Evolutionary conservation across 768 basidiomycete species (phyloP).

Genomic region (Tulasnella calospora): DNA sequence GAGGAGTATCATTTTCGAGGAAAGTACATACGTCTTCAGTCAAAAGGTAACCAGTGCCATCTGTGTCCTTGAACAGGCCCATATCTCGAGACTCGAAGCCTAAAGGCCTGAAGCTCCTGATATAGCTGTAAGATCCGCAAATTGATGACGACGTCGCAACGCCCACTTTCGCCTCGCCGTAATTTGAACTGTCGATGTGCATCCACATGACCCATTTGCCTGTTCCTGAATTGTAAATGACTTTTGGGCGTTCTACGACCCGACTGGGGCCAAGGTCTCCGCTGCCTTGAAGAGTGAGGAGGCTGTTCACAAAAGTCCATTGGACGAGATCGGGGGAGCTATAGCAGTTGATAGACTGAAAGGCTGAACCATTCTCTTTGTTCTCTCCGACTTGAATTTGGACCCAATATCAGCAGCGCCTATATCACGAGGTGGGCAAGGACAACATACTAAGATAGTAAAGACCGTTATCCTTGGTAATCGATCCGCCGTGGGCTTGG

Average conservation of each 20-base stretch:
- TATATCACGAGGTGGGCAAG: background rate
- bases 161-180: conserved; percentile 27
- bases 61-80: conserved; percentile 25
- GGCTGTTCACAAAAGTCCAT: conserved; percentile 25
- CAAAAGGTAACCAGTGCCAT: conserved; percentile 22
- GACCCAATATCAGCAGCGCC: background rate
- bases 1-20: background rate
- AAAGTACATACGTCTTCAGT: conserved; percentile 23
- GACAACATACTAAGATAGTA: conserved; percentile 23
- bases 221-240: background rate
- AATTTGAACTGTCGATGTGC: conserved; percentile 24
- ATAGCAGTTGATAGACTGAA: conserved; percentile 24
- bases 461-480: conserved; percentile 20
- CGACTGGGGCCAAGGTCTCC: conserved; percentile 24
- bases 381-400: background rate
- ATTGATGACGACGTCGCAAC: conserved; percentile 24
- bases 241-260: conserved; percentile 23
- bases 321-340: conserved; percentile 24
- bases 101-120: conserved; percentile 21
- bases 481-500: conserved; percentile 25
- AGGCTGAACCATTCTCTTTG: conserved; percentile 10
- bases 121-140: conserved; percentile 23
- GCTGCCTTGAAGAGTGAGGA: conserved; percentile 14
- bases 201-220: conserved; percentile 27
- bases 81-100: conserved; percentile 24